Percentiles rank a stretch among this genome's conserved stretches.
phyloP scores from a whole-genome alignment of 2,329 filamentous ascomycete species.

The Penicillium sp. region DNA sequence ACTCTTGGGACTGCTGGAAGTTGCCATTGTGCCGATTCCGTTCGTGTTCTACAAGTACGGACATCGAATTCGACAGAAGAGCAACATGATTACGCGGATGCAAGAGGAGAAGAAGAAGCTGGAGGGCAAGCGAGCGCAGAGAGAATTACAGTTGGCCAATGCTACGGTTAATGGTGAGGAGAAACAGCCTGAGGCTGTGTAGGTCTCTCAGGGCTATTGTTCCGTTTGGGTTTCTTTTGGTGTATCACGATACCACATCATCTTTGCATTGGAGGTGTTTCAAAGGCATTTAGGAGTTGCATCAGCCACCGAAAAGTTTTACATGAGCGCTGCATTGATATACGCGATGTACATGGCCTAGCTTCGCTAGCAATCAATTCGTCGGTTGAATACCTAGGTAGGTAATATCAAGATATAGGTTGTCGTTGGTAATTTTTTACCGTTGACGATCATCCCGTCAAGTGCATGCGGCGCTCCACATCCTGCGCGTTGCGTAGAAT shows the following conservation, averaged over 20 bases:
- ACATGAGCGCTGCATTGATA: conserved; percentile 7
- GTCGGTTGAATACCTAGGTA: too few relatives aligned
- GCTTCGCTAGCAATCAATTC: too few relatives aligned
- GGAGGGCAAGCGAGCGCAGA: conserved; percentile 42
- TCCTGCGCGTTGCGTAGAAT: conserved; percentile 47
- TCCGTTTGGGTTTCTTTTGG: background rate
- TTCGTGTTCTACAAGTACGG: conserved; percentile 70
- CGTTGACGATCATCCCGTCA: conserved; percentile 9
- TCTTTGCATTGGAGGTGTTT: conserved; percentile 16
- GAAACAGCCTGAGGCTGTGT: conserved; percentile 19
- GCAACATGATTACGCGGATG: conserved; percentile 56
- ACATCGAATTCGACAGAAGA: conserved; percentile 55
- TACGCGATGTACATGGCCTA: too few relatives aligned
- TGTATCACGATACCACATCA: conserved; percentile 14
- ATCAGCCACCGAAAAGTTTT: too few relatives aligned
- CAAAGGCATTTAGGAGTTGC: too few relatives aligned
- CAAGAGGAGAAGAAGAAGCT: conserved; percentile 51
- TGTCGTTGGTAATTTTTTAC: too few relatives aligned
- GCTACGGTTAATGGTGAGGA: conserved; percentile 15
- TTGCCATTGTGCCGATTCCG: conserved; percentile 73
- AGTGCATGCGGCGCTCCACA: conserved; percentile 30
- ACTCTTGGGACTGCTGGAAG: conserved; percentile 69
- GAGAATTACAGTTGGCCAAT: conserved; percentile 13
- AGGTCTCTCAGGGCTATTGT: background rate
- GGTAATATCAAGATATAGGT: too few relatives aligned